These are phyloP conservation scores for Leccinum olivaceopallidum DNA, from an alignment of 768 basidiomycete genomes.

Conservation along the genomic window DNA sequence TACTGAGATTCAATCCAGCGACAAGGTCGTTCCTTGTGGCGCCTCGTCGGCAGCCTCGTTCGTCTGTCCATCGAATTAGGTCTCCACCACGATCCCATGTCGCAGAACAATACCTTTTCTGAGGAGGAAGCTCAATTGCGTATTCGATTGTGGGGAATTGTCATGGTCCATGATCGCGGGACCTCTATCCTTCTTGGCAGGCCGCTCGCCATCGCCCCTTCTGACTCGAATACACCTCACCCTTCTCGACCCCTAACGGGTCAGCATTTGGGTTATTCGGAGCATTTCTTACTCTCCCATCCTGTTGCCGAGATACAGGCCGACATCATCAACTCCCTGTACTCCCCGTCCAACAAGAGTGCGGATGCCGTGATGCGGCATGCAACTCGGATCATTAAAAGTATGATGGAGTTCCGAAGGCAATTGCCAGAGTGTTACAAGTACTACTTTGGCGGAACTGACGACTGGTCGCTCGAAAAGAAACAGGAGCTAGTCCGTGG, in stretches of 20 bases:
- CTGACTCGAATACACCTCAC: conserved; percentile 80
- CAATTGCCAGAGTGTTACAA: conserved; percentile 72
- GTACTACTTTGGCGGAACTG: conserved; percentile 75
- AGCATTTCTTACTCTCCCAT: conserved; percentile 76
- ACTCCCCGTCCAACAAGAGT: conserved; percentile 70
- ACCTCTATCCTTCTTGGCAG: conserved; percentile 87
- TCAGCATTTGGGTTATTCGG: conserved; percentile 55
- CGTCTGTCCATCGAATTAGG: conserved; percentile 82
- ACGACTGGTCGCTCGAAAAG: conserved; percentile 69
- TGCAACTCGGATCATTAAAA: conserved; percentile 77
- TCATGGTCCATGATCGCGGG: conserved; percentile 84
- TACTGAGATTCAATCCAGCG: conserved; percentile 46
- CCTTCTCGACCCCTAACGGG: conserved; percentile 47
- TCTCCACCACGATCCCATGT: conserved; percentile 81
- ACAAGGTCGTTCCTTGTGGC: conserved; percentile 88
- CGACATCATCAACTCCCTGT: conserved; percentile 85
- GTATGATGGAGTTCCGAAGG: conserved; percentile 68
- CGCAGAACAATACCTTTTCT: conserved; percentile 60
- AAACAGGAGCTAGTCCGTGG: conserved; percentile 66
- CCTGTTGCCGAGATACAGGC: conserved; percentile 84
- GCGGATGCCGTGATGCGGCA: conserved; percentile 73
- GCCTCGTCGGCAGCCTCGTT: conserved; percentile 82
- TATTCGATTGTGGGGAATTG: conserved; percentile 82
- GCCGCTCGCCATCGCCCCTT: conserved; percentile 78
- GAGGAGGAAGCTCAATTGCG: conserved; percentile 78